These are phyloP conservation scores for Pavlovales sp. DNA, from an alignment of 208 protist species.

Conservation along the genomic window DNA sequence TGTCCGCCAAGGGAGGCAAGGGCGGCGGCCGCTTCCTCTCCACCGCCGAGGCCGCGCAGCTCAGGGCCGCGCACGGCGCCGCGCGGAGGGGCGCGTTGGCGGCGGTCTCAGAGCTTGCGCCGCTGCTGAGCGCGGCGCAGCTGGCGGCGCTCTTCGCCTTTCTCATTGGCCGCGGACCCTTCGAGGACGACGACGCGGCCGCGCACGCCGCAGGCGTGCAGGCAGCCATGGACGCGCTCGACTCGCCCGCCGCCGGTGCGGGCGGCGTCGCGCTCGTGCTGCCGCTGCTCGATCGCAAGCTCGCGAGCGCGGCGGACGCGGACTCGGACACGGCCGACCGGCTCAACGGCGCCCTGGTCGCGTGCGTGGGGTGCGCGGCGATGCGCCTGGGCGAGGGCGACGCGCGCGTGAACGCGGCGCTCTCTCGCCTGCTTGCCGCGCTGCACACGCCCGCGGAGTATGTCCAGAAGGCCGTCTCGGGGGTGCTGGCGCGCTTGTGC, in stretches of 20 bases:
- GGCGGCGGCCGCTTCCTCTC: neutral
- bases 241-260: neutral
- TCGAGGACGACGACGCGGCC: neutral
- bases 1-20: neutral
- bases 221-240: neutral
- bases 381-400: neutral
- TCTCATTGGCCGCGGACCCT: neutral
- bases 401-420: slow-evolving; percentile 50
- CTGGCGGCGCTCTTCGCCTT: slow-evolving; percentile 17
- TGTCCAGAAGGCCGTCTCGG: slow-evolving; percentile 67
- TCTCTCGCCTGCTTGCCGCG: slow-evolving; percentile 61
- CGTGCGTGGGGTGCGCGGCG: slow-evolving; percentile 1
- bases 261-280: neutral
- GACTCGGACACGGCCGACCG: neutral
- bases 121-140: neutral
- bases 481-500: slow-evolving; percentile 67
- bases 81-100: neutral
- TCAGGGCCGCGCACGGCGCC: neutral
- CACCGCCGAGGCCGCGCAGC: no score
- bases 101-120: neutral
- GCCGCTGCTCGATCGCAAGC: neutral
- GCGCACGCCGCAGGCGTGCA: neutral
- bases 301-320: neutral
- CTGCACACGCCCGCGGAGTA: slow-evolving; percentile 68
- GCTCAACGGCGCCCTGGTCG: neutral